A percentile compares a stretch with the other conserved stretches of the same genome.
Evolutionary conservation across 352 stramenopile genomes (phyloP).

Genomic region (Globisporangium lucens): DNA sequence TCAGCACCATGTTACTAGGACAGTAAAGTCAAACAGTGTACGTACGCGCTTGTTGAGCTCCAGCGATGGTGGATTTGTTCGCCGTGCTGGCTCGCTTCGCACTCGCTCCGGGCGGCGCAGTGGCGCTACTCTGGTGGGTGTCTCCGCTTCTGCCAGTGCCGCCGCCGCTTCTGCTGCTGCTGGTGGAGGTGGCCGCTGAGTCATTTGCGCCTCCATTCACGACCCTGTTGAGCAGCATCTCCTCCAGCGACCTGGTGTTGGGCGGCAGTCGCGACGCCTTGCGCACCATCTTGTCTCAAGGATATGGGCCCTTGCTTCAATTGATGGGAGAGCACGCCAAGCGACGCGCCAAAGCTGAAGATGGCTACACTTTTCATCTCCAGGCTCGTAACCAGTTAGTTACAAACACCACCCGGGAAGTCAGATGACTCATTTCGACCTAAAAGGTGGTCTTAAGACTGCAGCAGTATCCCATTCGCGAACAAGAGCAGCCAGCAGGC

Average conservation of each 20-base stretch:
- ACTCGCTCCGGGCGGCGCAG: background rate
- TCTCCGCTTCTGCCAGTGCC: background rate
- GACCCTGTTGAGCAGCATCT: conserved; percentile 58
- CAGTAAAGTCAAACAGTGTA: background rate
- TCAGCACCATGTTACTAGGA: background rate
- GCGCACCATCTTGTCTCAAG: conserved; percentile 40
- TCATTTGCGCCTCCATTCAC: conserved; percentile 13
- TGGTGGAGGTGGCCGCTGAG: background rate
- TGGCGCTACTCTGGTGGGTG: conserved; percentile 4
- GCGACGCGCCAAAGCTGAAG: background rate
- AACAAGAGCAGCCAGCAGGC: background rate
- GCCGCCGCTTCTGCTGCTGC: conserved; percentile 2
- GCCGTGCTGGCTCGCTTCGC: background rate
- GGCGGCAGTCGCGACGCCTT: conserved; percentile 53
- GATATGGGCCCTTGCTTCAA: background rate
- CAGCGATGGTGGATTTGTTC: background rate
- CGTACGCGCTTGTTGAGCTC: conserved; percentile 4
- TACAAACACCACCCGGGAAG: background rate
- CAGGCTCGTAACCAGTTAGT: background rate
- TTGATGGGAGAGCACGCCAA: background rate
- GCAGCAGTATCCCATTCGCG: background rate
- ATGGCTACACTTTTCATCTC: background rate
- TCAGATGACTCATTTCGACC: conserved; percentile 3
- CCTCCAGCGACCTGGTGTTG: conserved; percentile 58
- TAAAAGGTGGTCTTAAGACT: background rate